A percentile compares a stretch with the other conserved stretches of the same genome.
Conservation (phyloP, 306 rosid genomes). For the Lagenaria siceraria region DNA sequence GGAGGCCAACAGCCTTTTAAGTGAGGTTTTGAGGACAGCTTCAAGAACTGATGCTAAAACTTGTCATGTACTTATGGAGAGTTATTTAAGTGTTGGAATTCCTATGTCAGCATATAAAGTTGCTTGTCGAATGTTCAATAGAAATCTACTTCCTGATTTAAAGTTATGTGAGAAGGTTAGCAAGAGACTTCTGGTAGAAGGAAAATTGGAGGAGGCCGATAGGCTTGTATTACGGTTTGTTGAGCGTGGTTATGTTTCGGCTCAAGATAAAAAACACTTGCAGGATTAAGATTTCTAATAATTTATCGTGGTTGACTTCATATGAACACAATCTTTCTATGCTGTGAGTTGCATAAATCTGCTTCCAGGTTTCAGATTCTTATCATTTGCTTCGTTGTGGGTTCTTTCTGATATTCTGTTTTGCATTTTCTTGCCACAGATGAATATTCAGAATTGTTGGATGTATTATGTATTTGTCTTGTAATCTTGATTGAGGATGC, state of each 20-base stretch:
- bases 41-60: constrained; percentile 66
- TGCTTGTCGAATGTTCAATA: constrained; percentile 69
- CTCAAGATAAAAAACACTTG: constrained; percentile 17
- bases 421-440: neutral
- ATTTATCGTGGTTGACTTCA: neutral
- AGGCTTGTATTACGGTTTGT: constrained; percentile 61
- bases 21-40: constrained; percentile 80
- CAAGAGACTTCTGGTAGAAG: constrained; percentile 41
- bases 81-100: constrained; percentile 46
- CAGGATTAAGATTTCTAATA: neutral
- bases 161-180: constrained; percentile 68
- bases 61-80: constrained; percentile 65
- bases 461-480: neutral
- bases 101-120: constrained; percentile 69
- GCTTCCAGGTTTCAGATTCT: constrained; percentile 2
- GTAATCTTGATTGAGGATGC: neutral
- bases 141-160: constrained; percentile 72
- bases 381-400: neutral
- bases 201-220: constrained; percentile 65
- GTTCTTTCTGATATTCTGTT: neutral
- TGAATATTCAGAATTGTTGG: neutral
- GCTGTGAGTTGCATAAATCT: neutral
- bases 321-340: neutral
- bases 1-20: constrained; percentile 63
- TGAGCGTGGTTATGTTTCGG: constrained; percentile 48